These are phyloP conservation scores for Cryphonectria carpinicola DNA, from an alignment of 2,329 filamentous ascomycete species.

Conservation along the genomic window DNA sequence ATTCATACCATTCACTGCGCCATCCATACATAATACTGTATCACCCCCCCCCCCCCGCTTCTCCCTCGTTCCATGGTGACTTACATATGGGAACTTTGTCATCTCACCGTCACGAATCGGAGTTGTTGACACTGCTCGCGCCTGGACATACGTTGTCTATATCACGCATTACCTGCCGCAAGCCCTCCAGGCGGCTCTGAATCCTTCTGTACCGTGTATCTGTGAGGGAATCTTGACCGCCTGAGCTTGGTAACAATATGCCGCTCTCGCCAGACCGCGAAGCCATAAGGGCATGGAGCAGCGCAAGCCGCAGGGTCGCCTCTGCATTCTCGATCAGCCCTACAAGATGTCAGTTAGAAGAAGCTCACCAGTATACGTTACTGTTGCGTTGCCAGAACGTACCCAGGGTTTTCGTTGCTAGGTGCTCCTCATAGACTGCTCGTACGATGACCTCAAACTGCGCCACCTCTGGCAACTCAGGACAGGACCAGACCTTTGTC, in stretches of 20 bases:
- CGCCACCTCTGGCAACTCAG: not conserved
- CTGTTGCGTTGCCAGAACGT: not conserved
- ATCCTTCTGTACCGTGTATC: not conserved
- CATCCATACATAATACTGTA: no score
- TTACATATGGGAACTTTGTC: no score
- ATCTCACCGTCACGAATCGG: no score
- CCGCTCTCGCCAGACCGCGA: not conserved
- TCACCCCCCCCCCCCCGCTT: no score
- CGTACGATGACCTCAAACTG: not conserved
- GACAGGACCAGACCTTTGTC: not conserved
- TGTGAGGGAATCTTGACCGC: not conserved
- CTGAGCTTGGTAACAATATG: not conserved
- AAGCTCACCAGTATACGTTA: not conserved
- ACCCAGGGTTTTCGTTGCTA: not conserved
- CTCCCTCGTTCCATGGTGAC: no score
- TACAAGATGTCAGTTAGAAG: not conserved
- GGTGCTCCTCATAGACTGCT: not conserved
- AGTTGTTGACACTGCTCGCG: no score
- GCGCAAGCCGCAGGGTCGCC: not conserved
- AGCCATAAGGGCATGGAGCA: not conserved
- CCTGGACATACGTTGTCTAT: not conserved
- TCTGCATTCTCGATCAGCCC: not conserved
- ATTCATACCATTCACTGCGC: not conserved
- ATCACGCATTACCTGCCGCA: not conserved
- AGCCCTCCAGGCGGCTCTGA: not conserved